Percentiles rank a stretch among this genome's conserved stretches.
These are phyloP conservation scores for Huiozyma sinensis DNA, from an alignment of 805 yeast species.

Conservation along the genomic window DNA sequence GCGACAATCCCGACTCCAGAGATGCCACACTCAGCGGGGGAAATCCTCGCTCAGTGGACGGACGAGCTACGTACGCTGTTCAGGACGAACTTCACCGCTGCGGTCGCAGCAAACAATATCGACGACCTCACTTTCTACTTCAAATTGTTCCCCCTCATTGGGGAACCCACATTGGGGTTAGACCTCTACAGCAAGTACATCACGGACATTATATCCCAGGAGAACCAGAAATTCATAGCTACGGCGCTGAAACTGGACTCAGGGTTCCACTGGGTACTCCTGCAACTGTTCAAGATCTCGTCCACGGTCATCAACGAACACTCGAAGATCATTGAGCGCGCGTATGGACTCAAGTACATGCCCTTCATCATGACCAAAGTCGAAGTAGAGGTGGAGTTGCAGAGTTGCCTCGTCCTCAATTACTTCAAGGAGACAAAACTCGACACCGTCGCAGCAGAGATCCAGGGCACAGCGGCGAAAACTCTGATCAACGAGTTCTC, in stretches of 20 bases:
- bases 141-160: slow-evolving; percentile 78
- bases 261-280: slow-evolving; percentile 31
- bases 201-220: slow-evolving; percentile 71
- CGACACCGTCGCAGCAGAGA: slow-evolving; percentile 49
- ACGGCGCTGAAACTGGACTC: slow-evolving; percentile 31
- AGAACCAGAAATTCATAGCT: slow-evolving; percentile 57
- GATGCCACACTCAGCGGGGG: slow-evolving; percentile 67
- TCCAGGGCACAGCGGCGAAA: slow-evolving; percentile 41
- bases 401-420: slow-evolving; percentile 65
- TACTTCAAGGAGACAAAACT: slow-evolving; percentile 5
- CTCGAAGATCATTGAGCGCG: slow-evolving; percentile 60
- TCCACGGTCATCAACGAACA: slow-evolving; percentile 82
- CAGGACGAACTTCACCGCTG: slow-evolving; percentile 51
- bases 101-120: slow-evolving; percentile 57
- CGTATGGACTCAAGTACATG: slow-evolving; percentile 59
- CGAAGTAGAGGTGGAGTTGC: slow-evolving; percentile 86
- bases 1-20: slow-evolving; percentile 79
- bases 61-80: slow-evolving; percentile 48
- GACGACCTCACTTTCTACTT: slow-evolving; percentile 67
- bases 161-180: slow-evolving; percentile 60
- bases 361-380: slow-evolving; percentile 57
- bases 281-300: slow-evolving; percentile 70
- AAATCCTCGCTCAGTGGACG: slow-evolving; percentile 48
- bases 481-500: slow-evolving; percentile 54
- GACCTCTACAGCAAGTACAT: slow-evolving; percentile 77